Evolutionary conservation across 495 filamentous ascomycete genomes (phyloP), one percentile per base, ranked within the genome.

Genomic region (Penicillium mononematosum): DNA sequence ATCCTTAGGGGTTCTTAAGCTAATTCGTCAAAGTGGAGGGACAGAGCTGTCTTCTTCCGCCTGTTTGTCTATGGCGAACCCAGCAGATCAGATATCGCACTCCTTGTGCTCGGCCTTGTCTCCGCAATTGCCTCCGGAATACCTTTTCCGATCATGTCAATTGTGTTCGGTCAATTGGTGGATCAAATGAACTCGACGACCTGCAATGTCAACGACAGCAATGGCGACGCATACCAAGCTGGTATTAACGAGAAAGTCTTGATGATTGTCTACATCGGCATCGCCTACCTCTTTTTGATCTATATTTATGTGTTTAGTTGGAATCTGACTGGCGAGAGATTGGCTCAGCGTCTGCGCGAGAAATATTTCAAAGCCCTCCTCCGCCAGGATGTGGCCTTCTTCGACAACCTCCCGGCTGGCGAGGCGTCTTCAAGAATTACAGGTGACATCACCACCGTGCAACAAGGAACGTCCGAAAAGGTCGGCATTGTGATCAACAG

Each of bases 81-180:
- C 14, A 50, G 48, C 48, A 50, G 19, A 14, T 49, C 62, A 19
- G 81, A 87, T 61, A 51, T 78, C 19, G 56, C 71, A 41, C 67
- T 81, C 43, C 70, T 88, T n/a, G n/a, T 69, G 19, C 60, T 73
- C 11, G 85, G 81, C 31, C 61, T 79, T 41, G 17, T 84, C 8
- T 70, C 73, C 36, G 78, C 85, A 29, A 75, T 84, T 25, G 84
- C 78, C 2, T 81, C 86, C 4, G 85, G 85, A 34, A 79, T 85
- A 2, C 86, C 85, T 12, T 86, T 87, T 53, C 85, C 85, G 14
- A 66, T 88, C 24, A 80, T 88, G 43, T 83, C 79, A 8, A 82
- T 88, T 58, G 66, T 88, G 43, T 88, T 88, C 56, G 85, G 85
- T 47, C 70, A 86, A 65, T 75, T 88, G 10, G 73, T 88, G 50